Evolutionary conservation across 805 yeast species (phyloP), one percentile per base, ranked within the genome.

Genomic region (Komagataella pastoris): DNA sequence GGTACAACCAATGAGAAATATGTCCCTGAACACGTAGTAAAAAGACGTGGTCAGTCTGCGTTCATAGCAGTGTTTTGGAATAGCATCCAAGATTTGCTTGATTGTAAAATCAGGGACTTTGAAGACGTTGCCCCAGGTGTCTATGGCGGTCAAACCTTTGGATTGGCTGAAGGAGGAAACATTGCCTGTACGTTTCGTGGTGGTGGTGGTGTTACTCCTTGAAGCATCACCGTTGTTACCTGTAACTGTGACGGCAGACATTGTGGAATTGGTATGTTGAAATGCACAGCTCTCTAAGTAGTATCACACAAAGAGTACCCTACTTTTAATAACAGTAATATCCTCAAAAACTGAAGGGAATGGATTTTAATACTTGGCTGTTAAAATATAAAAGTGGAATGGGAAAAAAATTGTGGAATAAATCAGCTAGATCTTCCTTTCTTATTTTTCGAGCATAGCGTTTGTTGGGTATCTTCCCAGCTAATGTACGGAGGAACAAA

Each of bases 31-130:
- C 30, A 87, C 88, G 61, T 83, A 87, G 59, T 70, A 72, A 57
- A 84, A 68, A 7, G 89, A 81, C 51, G 68, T 65, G 23, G 65
- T 54, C 46, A 79, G 60, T 51, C 80, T 69, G 61, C 93, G 75
- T 62, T 85, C 79, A 69, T 82, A 87, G 65, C 91, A 85, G 61
- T 81, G 80, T 48, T 76, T 65, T 47, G 95, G 95, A 60, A 86
- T 87, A 46, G 81, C 84, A 50, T 72, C 71, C 54, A 87, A 69
- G 53, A 86, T 77, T 52, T 85, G 88, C 74, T 85, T 85, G 65
- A 86, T 85, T 56, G 88, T 68, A 69, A 67, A 84, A 61, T 83
- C 86, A 19, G 95, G 95, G 6, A 77, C 91, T 52, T 75, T 76
- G 65, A 83, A 86, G 55, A 72, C 78, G 55, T 81, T 73, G 19